A percentile compares a stretch with the other conserved stretches of the same genome.
phyloP scores from a whole-genome alignment of 192 early-diverging fungal species.

The Chytriomyces sp. region DNA sequence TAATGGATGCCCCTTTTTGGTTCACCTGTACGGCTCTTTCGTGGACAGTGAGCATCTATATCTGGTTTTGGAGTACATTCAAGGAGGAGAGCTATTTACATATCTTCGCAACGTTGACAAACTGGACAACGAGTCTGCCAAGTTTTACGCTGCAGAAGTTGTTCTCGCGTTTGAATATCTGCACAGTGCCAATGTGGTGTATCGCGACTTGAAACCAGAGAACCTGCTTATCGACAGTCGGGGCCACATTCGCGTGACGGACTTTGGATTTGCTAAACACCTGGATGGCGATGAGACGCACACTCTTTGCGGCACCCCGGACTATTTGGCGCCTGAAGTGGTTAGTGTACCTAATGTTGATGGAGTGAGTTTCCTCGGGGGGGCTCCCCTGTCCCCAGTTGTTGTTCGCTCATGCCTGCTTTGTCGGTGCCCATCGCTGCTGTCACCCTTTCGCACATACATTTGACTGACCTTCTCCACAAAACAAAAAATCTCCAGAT shows the following conservation, averaged over 20 bases:
- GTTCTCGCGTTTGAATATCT: conserved; percentile 71
- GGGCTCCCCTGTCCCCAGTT: neutral
- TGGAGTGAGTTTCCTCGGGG: conserved; percentile 26
- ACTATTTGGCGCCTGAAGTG: conserved; percentile 77
- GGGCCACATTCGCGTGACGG: conserved; percentile 78
- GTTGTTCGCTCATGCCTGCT: neutral
- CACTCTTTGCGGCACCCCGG: conserved; percentile 80
- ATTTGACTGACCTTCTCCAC: neutral
- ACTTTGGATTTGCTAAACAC: conserved; percentile 80
- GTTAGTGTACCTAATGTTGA: conserved; percentile 30
- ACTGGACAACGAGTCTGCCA: conserved; percentile 86
- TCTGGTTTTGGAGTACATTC: conserved; percentile 78
- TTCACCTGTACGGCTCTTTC: conserved; percentile 92
- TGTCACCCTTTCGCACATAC: too few species aligned
- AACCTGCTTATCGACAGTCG: conserved; percentile 58
- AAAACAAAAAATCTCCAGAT: conserved; percentile 10
- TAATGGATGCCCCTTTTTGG: conserved; percentile 77
- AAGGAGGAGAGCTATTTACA: conserved; percentile 87
- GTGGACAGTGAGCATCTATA: conserved; percentile 76
- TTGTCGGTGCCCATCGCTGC: too few species aligned
- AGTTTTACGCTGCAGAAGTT: conserved; percentile 79
- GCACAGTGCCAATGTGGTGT: conserved; percentile 71
- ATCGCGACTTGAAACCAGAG: conserved; percentile 41
- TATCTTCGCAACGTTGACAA: conserved; percentile 88
- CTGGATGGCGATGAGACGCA: conserved; percentile 69